A percentile compares a stretch with the other conserved stretches of the same genome.
phyloP scores from a whole-genome alignment of 345 rosid species.

The Lenwebbia sp. region DNA sequence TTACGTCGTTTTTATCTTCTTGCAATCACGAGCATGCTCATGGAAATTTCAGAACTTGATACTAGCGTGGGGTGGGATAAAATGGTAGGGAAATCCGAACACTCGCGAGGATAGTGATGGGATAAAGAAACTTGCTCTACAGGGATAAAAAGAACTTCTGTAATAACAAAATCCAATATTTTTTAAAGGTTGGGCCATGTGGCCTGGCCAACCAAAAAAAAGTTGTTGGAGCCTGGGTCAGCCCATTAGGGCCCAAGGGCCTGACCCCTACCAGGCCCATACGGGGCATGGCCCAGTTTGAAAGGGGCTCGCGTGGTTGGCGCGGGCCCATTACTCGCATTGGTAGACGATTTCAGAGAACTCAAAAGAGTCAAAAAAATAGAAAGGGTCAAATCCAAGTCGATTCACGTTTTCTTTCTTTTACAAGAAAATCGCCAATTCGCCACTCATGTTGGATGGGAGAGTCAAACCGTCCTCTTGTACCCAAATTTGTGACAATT shows the following conservation, averaged over 20 bases:
- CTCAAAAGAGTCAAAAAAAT: not conserved
- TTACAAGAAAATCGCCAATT: not conserved
- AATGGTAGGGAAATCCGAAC: not conserved
- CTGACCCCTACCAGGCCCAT: not conserved
- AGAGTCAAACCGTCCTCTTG: not conserved
- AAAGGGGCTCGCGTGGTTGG: not conserved
- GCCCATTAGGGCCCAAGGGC: not conserved
- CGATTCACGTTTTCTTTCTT: not conserved
- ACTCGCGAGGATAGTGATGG: not conserved
- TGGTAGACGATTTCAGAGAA: not conserved
- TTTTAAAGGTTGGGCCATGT: not conserved
- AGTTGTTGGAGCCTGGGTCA: not conserved
- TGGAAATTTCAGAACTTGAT: not conserved
- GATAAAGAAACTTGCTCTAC: not conserved
- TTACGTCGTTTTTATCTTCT: not conserved
- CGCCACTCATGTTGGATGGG: not conserved
- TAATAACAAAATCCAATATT: not conserved
- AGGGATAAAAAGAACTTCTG: not conserved
- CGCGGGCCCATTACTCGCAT: not conserved
- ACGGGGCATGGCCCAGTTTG: rapidly evolving
- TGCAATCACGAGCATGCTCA: not conserved
- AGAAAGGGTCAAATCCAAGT: not conserved
- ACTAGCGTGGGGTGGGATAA: not conserved
- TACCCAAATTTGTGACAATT: not conserved
- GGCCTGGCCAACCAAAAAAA: not conserved